phyloP scores from a whole-genome alignment of 352 stramenopile genomes.

The Phytopythium ostracodes region DNA sequence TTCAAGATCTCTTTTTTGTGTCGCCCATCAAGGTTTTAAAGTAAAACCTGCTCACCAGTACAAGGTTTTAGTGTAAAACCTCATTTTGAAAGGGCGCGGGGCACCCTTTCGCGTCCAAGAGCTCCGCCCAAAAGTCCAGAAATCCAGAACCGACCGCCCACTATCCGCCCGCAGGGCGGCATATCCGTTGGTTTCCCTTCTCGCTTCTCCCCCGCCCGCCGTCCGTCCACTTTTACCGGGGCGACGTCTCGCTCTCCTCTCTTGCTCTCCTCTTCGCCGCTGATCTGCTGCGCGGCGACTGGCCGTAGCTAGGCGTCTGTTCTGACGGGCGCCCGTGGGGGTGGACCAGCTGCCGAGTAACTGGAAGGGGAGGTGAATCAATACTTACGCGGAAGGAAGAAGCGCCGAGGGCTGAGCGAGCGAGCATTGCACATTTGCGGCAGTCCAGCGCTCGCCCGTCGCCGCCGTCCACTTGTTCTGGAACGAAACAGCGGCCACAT shows the following conservation, averaged over 20 bases:
- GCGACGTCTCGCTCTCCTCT: neutral
- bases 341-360: neutral
- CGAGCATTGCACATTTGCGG: slow-evolving; percentile 3
- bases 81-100: neutral
- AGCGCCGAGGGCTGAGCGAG: neutral
- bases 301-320: neutral
- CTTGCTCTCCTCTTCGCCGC: neutral
- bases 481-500: neutral
- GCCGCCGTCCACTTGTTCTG: neutral
- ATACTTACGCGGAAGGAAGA: neutral
- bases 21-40: no score
- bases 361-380: no score
- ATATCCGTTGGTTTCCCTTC: neutral
- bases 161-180: neutral
- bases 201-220: neutral
- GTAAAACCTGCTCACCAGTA: neutral
- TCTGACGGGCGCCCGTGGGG: neutral
- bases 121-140: neutral
- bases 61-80: neutral
- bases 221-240: neutral
- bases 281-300: neutral
- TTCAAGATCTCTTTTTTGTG: no score
- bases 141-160: neutral
- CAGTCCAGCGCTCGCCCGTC: slow-evolving; percentile 1
- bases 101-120: neutral